These are phyloP conservation scores for Sequoia sempervirens DNA, from an alignment of 75 land plant genomes.

Conservation along the genomic window DNA sequence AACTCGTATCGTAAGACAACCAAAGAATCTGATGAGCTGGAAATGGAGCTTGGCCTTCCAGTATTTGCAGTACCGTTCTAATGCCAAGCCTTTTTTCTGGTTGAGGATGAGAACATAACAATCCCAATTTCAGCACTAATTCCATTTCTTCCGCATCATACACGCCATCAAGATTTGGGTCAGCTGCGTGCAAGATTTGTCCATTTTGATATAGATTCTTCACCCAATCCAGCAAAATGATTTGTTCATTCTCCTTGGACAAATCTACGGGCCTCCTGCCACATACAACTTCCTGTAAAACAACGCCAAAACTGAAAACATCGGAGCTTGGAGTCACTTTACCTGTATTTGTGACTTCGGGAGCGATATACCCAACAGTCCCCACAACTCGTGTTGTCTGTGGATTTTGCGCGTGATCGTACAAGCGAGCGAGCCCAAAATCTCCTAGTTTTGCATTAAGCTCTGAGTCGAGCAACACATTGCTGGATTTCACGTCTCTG, in stretches of 20 bases:
- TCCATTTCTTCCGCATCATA: conserved; percentile 13
- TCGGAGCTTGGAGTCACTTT: conserved; percentile 22
- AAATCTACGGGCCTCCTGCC: conserved; percentile 22
- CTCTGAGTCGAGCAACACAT: conserved; percentile 16
- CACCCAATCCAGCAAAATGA: conserved; percentile 22
- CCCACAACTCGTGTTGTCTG: conserved; percentile 25
- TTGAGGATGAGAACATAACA: conserved; percentile 15
- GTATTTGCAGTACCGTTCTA: conserved; percentile 17
- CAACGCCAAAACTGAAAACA: conserved; percentile 25
- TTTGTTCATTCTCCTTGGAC: neutral
- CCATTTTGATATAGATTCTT: neutral
- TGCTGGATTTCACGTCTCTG: conserved; percentile 38
- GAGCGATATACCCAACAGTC: conserved; percentile 22
- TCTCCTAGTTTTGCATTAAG: conserved; percentile 20
- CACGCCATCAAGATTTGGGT: conserved; percentile 8
- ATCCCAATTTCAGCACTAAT: conserved; percentile 19
- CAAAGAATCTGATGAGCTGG: neutral
- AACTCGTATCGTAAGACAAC: too few species aligned
- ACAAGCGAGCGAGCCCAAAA: conserved; percentile 20
- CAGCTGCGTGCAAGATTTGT: neutral
- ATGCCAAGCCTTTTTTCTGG: conserved; percentile 15
- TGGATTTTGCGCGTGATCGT: conserved; percentile 18
- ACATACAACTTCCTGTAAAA: conserved; percentile 24
- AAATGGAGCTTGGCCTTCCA: conserved; percentile 19
- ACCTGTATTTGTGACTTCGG: conserved; percentile 10